phyloP scores from a whole-genome alignment of 2,329 filamentous ascomycete species.

The Sclerotinia glacialis region DNA sequence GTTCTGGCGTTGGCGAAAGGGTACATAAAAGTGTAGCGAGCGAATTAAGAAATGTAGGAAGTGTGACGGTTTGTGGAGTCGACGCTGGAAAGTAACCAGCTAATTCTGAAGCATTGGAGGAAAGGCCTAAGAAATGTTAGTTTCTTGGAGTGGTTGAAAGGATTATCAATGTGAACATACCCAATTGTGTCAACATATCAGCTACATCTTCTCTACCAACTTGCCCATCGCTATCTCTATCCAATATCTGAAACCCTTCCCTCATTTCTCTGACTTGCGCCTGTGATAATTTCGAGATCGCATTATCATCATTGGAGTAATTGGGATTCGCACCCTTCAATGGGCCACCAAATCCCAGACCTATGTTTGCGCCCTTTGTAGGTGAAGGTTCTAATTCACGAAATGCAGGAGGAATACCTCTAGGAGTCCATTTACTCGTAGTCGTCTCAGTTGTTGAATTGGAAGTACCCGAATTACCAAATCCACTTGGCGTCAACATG shows the following conservation, averaged over 20 bases:
- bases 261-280: constrained; percentile 82
- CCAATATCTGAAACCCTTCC: constrained; percentile 90
- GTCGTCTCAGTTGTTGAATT: constrained; percentile 38
- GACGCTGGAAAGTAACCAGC: constrained; percentile 78
- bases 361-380: constrained; percentile 34
- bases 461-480: constrained; percentile 42
- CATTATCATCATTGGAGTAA: constrained; percentile 42
- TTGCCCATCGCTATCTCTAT: constrained; percentile 80
- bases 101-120: constrained; percentile 68
- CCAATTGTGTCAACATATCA: constrained; percentile 83
- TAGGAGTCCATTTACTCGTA: constrained; percentile 33
- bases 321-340: constrained; percentile 25
- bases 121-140: constrained; percentile 57
- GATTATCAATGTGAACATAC: constrained; percentile 44
- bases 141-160: not conserved
- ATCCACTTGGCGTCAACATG: constrained; percentile 43
- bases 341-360: constrained; percentile 36
- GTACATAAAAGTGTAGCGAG: constrained; percentile 71
- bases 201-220: constrained; percentile 80
- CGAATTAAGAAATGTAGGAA: constrained; percentile 82
- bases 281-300: constrained; percentile 71
- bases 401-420: constrained; percentile 38
- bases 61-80: constrained; percentile 68
- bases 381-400: constrained; percentile 40
- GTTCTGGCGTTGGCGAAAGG: constrained; percentile 74